These are phyloP conservation scores for Aspergillus mulundensis DNA, from an alignment of 495 filamentous ascomycete species.

Conservation along the genomic window DNA sequence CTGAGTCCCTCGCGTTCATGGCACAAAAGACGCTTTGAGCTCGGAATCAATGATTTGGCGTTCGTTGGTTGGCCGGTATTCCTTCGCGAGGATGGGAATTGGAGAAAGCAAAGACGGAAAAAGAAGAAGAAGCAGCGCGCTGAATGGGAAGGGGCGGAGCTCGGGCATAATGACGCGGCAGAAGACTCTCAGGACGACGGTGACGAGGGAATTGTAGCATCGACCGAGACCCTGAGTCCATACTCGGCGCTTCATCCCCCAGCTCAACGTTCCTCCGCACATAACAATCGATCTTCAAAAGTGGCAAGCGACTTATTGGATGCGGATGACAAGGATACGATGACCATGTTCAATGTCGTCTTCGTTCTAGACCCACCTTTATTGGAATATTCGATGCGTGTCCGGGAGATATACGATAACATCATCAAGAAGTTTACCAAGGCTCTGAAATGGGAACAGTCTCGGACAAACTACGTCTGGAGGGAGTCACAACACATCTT, in stretches of 20 bases:
- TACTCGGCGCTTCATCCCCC: constrained; percentile 26
- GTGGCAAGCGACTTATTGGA: constrained; percentile 38
- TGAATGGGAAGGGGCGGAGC: constrained; percentile 38
- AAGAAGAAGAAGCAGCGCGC: constrained; percentile 54
- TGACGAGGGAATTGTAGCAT: constrained; percentile 24
- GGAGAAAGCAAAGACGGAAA: constrained; percentile 70
- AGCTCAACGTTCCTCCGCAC: constrained; percentile 33
- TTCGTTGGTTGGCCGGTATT: constrained; percentile 88
- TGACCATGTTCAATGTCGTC: constrained; percentile 97
- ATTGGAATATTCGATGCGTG: constrained; percentile 67
- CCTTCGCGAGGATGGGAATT: constrained; percentile 77
- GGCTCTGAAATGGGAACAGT: constrained; percentile 86
- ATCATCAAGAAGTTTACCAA: constrained; percentile 87
- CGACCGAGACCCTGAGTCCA: constrained; percentile 33
- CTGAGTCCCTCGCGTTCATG: constrained; percentile 74
- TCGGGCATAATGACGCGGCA: constrained; percentile 40
- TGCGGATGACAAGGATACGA: constrained; percentile 54
- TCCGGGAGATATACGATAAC: constrained; percentile 78
- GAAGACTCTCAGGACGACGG: constrained; percentile 32
- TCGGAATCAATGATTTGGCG: constrained; percentile 76
- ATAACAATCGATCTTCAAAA: constrained; percentile 35
- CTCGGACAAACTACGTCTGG: constrained; percentile 81
- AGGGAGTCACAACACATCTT: constrained; percentile 77
- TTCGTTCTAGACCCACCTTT: constrained; percentile 81
- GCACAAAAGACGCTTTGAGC: constrained; percentile 82